Base-by-base conservation (phyloP, 2,329 filamentous ascomycete genomes). In the Phaeomoniella chlamydospora region DNA sequence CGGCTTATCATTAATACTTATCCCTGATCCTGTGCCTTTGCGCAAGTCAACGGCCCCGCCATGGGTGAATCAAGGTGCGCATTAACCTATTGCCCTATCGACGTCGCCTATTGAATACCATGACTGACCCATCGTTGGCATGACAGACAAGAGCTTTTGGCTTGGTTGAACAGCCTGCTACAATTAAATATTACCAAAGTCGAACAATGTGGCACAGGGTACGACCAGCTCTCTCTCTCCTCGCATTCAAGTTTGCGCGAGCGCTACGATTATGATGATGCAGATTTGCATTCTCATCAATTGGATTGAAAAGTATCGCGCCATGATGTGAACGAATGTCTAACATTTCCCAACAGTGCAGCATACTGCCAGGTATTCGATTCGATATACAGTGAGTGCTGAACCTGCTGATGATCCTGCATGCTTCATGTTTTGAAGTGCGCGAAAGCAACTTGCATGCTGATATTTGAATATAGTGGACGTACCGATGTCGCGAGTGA, bases 161-260 rank as follows among this genome's bases (percentile, higher is more conserved):
- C 78, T 65, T 98, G 90, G 90, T 70, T 96, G 48, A 98, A 98
- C 71, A 88, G 83, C 71, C 81, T 98, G 43, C 77, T 98, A 35
- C 86, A 94, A 67, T 80, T 98, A 54, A 98, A 96, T 67, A 77
- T 98, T 52, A 96, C 82, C 52, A 96, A 94, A 65, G 85, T 98
- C 58, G 90, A 98, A 68, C 90, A 98, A 72, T 96, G 88, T 61
- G 90, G 90, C 59, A 96, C 88, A 54, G 90, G 88, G 88, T 96
- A 77, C 49, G 40, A 47, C 45, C 36, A 34, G 34, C 36, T 29
- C 17, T 34, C 15, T 38, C 14, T 30, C 19, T 13, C 29, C 9
- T 13, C n/a, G 15, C 17, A 13, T 34, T 26, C n/a, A n/a, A n/a
- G n/a, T n/a, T n/a, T n/a, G n/a, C n/a, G n/a, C n/a, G n/a, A n/a